Evolutionary conservation across 345 rosid species (phyloP), one percentile per base, ranked within the genome.

Genomic region (Ceriops zippeliana): DNA sequence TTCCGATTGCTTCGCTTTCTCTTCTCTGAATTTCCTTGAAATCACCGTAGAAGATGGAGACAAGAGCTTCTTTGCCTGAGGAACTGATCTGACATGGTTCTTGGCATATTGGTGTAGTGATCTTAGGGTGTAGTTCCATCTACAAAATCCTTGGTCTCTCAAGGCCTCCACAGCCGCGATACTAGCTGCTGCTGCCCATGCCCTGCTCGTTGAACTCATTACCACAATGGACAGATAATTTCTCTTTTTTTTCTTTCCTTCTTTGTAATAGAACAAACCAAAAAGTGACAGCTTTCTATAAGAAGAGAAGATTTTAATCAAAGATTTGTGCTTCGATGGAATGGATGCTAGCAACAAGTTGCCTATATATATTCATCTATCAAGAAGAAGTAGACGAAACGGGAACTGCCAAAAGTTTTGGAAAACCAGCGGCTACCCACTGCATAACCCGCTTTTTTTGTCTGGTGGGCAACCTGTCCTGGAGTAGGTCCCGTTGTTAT

Each of bases 91-190:
- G 17, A 78, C 57, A 70, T 57, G 66, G 37, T 62, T 70, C 60
- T 63, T 76, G 11, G 70, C 76, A 27, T 71, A 70, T 7, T 75
- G 76, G n/a, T 75, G 65, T 8, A 71, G 52, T 2, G 75, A 67
- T 52, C 76, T 70, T 5, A 70, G 6, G 5, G 72, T 51, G 17
- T 54, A 56, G 65, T 84, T 84, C 85, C 87, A 79, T 47, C 87
- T 73, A 59, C 80, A 78, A 66, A 84, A 70, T 0, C 85, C 85
- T 65, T 81, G 85, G 24, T 83, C 82, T 65, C 81, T 81, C 46
- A 81, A 30, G 7, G 83, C 83, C 69, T 79, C 84, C 5, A 81
- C 81, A 10, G 74, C 84, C 26, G 65, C 83, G 4, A 83, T 63
- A 20, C 78, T 75, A 15, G 81, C 72, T 8, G 87, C 83, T 0